A percentile compares a stretch with the other conserved stretches of the same genome.
phyloP scores from a whole-genome alignment of 805 yeast species.

The Starmerella geochares region DNA sequence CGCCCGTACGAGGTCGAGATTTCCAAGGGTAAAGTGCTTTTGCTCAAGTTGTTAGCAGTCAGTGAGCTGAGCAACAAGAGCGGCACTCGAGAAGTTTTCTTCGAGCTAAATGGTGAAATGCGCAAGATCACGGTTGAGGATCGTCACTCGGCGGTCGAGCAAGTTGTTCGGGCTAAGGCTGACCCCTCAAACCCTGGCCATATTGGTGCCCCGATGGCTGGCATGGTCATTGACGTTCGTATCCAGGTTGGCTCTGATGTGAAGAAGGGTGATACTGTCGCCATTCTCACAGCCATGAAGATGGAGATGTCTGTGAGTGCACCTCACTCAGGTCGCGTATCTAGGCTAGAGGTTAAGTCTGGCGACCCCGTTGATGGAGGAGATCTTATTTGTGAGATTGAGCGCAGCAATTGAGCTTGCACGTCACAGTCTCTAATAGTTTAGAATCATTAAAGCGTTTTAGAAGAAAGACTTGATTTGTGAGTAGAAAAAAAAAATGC shows the following conservation, averaged over 20 bases:
- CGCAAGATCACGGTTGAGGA: slow-evolving; percentile 90
- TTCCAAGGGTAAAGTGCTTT: slow-evolving; percentile 88
- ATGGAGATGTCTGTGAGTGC: slow-evolving; percentile 99
- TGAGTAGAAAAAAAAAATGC: no score
- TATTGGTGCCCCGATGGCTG: slow-evolving; percentile 98
- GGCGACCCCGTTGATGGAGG: slow-evolving; percentile 95
- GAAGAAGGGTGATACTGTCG: slow-evolving; percentile 92
- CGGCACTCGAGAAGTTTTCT: slow-evolving; percentile 92
- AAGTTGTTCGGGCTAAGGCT: slow-evolving; percentile 82
- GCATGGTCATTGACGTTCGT: slow-evolving; percentile 91
- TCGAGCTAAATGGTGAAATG: slow-evolving; percentile 96
- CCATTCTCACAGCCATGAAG: slow-evolving; percentile 95
- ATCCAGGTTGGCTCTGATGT: slow-evolving; percentile 79
- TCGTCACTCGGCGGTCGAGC: slow-evolving; percentile 74
- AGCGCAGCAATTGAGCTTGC: slow-evolving; percentile 12
- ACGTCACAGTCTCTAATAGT: background rate
- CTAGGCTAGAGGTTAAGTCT: slow-evolving; percentile 66
- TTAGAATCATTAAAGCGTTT: background rate
- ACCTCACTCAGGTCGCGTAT: slow-evolving; percentile 75
- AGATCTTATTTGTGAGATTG: slow-evolving; percentile 65
- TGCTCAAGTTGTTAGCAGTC: slow-evolving; percentile 82
- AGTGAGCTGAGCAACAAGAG: slow-evolving; percentile 78
- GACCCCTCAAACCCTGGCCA: slow-evolving; percentile 77
- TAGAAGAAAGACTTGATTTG: no score
- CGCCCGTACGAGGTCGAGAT: slow-evolving; percentile 84